phyloP scores from a whole-genome alignment of 2,329 filamentous ascomycete genomes.

The Mycocentrospora acerina region DNA sequence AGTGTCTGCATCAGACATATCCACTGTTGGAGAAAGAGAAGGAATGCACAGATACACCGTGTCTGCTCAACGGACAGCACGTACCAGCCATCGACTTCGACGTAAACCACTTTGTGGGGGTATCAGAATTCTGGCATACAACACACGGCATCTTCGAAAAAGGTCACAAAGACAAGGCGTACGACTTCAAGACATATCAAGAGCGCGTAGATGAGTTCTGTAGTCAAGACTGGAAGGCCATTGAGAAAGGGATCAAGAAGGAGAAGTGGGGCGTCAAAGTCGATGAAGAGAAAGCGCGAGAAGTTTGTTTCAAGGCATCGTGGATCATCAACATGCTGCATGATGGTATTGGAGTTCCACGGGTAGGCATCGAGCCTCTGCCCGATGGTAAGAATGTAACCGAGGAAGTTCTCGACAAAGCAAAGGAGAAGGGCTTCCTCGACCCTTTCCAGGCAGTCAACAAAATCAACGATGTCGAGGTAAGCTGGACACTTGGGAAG shows the following conservation, averaged over 20 bases:
- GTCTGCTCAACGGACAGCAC: constrained; percentile 86
- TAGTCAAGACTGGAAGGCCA: constrained; percentile 75
- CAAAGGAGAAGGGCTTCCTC: constrained; percentile 72
- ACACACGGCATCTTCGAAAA: constrained; percentile 90
- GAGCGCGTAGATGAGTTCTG: constrained; percentile 83
- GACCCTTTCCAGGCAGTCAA: constrained; percentile 91
- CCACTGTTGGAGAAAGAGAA: constrained; percentile 88
- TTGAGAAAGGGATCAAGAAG: constrained; percentile 64
- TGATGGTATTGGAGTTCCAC: constrained; percentile 90
- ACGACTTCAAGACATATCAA: constrained; percentile 90
- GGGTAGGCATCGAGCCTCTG: constrained; percentile 73
- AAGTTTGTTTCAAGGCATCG: constrained; percentile 96
- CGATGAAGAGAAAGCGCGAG: constrained; percentile 70
- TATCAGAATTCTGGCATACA: constrained; percentile 98
- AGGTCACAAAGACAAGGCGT: constrained; percentile 74
- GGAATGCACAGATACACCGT: constrained; percentile 79
- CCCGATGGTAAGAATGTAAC: constrained; percentile 66
- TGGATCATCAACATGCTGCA: constrained; percentile 98
- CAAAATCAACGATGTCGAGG: constrained; percentile 86
- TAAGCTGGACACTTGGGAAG: constrained; percentile 96
- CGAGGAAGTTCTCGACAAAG: constrained; percentile 66
- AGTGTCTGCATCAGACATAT: constrained; percentile 79
- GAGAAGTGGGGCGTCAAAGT: constrained; percentile 76
- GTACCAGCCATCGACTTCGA: constrained; percentile 96
- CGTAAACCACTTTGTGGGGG: constrained; percentile 95